Base-by-base conservation (phyloP, 257 asterid genomes). In the Scutellaria minor region DNA sequence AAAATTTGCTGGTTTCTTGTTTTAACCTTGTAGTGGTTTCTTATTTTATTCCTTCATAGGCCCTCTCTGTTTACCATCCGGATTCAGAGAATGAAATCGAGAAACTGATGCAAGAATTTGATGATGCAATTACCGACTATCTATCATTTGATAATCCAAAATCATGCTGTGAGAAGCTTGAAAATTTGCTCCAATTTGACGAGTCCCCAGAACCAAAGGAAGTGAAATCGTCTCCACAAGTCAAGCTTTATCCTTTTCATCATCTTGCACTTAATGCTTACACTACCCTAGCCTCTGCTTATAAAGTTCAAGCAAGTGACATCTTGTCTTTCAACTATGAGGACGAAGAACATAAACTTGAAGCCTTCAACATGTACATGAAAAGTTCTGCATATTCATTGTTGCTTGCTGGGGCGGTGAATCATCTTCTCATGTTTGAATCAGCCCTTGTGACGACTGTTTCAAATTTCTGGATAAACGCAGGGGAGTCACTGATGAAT, bases 371-470 rank as follows among this genome's bases (percentile, higher is more conserved):
- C 42, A 51, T 80, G 83, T 47, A 18, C 83, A 90, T 76, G 74
- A 79, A 76, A 3, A 77, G 93, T 67, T 88, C 82, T 20, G 93
- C 95, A 9, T 92, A 88, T 76, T 82, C 93, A n/a, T 74, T 92
- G 70, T 76, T 92, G 72, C 85, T 80, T 47, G 90, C 96, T 7
- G 87, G 82, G 51, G 82, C 75, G 13, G 67, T 81, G 1, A 79
- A 88, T 54, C 89, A 87, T 82, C 83, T 92, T 51, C 86, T 79
- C 74, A 71, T 48, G 9, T 79, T 48, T 9, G 97, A 92, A 74
- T 41, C 86, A 71, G 74, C 86, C 70, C 83, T 90, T 9, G 68
- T 87, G 54, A 71, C 82, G 1, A 48, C 83, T 42, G 81, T 54
- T 14, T 86, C 88, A 45, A 78, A 75, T 73, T 82, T 62, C 83